Evolutionary conservation across 106 monocot species (phyloP).

Genomic region (Xerophyta viscosa): DNA sequence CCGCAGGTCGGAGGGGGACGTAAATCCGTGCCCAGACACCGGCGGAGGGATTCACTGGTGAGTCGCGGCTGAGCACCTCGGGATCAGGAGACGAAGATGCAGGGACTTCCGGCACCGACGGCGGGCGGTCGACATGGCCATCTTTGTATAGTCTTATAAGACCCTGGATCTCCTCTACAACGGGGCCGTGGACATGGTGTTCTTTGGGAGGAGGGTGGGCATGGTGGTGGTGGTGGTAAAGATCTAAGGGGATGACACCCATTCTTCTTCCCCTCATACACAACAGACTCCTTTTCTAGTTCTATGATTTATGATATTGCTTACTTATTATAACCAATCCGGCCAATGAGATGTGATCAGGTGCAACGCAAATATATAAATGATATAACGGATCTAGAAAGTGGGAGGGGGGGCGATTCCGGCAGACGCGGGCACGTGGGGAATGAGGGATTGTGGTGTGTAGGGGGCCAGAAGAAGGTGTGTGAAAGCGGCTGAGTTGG

Average conservation of each 20-base stretch:
- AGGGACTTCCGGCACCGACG: conserved; percentile 40
- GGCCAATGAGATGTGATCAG: no score
- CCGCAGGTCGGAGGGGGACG: conserved; percentile 17
- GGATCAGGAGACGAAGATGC: conserved; percentile 22
- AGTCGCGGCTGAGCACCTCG: conserved; percentile 28
- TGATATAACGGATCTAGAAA: no score
- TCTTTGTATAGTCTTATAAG: conserved; percentile 58
- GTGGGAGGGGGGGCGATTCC: no score
- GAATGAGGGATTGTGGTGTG: no score
- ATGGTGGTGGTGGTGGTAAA: not conserved
- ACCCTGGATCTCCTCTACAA: conserved; percentile 63
- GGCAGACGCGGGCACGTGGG: no score
- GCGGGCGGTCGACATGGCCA: conserved; percentile 65
- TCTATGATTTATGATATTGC: no score
- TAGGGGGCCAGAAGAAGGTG: no score
- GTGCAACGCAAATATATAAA: no score
- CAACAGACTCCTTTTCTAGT: no score
- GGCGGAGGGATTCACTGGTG: conserved; percentile 19
- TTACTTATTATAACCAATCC: no score
- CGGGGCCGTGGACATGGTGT: conserved; percentile 11
- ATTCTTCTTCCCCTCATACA: conserved; percentile 21
- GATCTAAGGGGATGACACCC: conserved; percentile 26
- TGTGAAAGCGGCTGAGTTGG: no score
- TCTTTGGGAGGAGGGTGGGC: no score
- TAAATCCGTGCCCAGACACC: conserved; percentile 46